Conservation (phyloP, 306 rosid species). For the Amphicarpaea edgeworthii region DNA sequence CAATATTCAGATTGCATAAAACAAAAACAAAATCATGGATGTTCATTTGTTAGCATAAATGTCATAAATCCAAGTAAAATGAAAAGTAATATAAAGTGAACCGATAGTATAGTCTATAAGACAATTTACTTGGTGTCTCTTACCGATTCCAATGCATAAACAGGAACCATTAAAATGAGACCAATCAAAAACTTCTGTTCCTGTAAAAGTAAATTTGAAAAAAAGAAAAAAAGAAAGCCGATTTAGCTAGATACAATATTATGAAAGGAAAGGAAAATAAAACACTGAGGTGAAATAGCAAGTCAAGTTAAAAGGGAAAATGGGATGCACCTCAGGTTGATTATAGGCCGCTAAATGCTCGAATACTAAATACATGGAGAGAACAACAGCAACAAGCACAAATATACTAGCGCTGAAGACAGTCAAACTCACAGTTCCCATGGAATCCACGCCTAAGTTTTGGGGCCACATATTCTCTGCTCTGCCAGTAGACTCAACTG, state of each 20-base stretch:
- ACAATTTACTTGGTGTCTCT: conserved; percentile 38
- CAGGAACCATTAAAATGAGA: conserved; percentile 97
- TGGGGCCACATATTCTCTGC: conserved; percentile 60
- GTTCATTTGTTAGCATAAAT: neutral
- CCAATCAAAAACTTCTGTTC: conserved; percentile 99
- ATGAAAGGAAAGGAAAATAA: neutral
- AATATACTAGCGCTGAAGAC: conserved; percentile 85
- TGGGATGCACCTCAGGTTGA: too few species aligned
- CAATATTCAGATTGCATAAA: neutral
- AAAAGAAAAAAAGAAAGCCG: neutral
- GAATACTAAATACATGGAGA: too few species aligned
- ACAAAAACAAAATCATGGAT: neutral
- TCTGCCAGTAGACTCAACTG: conserved; percentile 75
- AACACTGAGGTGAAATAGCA: too few species aligned
- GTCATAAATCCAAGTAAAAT: too few species aligned
- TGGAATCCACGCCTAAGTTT: conserved; percentile 55
- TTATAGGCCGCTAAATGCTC: too few species aligned
- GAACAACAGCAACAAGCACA: conserved; percentile 70
- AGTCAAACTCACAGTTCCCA: conserved; percentile 77
- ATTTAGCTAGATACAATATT: neutral
- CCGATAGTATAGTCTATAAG: neutral
- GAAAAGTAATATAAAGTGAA: conserved; percentile 14
- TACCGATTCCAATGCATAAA: conserved; percentile 97
- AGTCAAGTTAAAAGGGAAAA: too few species aligned
- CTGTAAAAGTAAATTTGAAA: conserved; percentile 55